phyloP scores from a whole-genome alignment of 495 filamentous ascomycete species.

The Mytilinidion resinicola region DNA sequence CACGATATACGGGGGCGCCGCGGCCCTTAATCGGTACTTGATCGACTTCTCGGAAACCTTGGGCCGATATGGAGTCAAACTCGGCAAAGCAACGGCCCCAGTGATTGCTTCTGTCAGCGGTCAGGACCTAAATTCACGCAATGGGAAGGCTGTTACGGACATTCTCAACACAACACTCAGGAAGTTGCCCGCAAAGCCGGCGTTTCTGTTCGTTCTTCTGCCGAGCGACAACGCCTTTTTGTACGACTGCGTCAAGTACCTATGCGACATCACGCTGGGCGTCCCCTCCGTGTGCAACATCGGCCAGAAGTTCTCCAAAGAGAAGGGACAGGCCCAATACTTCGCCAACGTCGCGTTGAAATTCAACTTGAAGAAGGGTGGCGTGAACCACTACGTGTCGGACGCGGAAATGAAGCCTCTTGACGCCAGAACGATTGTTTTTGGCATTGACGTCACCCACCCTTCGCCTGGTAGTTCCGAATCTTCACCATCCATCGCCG shows the following conservation, averaged over 20 bases:
- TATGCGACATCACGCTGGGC: slow-evolving; percentile 58
- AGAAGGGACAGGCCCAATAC: slow-evolving; percentile 44
- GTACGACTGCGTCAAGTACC: slow-evolving; percentile 63
- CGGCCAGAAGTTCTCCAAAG: slow-evolving; percentile 44
- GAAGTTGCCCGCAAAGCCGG: slow-evolving; percentile 20
- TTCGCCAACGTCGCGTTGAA: slow-evolving; percentile 73
- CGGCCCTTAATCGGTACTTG: not conserved
- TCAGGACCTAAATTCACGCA: slow-evolving; percentile 1
- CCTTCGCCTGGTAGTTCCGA: slow-evolving; percentile 62
- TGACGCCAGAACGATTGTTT: slow-evolving; percentile 67
- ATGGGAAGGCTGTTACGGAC: not conserved
- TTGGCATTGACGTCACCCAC: slow-evolving; percentile 86
- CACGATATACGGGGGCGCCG: slow-evolving; percentile 5
- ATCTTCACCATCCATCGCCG: slow-evolving; percentile 64
- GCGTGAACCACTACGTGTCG: slow-evolving; percentile 61
- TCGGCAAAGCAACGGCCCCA: slow-evolving; percentile 7
- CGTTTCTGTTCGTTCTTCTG: slow-evolving; percentile 61
- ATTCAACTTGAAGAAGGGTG: slow-evolving; percentile 82
- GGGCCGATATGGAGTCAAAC: slow-evolving; percentile 11
- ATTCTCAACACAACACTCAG: not conserved
- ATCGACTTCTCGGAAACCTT: slow-evolving; percentile 12
- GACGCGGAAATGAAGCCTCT: slow-evolving; percentile 44
- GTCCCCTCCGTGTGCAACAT: slow-evolving; percentile 60
- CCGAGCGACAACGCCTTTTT: slow-evolving; percentile 43
- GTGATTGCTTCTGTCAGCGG: not conserved